Base-by-base conservation (phyloP, 2,329 filamentous ascomycete species). In the Trichoderma hamatum region DNA sequence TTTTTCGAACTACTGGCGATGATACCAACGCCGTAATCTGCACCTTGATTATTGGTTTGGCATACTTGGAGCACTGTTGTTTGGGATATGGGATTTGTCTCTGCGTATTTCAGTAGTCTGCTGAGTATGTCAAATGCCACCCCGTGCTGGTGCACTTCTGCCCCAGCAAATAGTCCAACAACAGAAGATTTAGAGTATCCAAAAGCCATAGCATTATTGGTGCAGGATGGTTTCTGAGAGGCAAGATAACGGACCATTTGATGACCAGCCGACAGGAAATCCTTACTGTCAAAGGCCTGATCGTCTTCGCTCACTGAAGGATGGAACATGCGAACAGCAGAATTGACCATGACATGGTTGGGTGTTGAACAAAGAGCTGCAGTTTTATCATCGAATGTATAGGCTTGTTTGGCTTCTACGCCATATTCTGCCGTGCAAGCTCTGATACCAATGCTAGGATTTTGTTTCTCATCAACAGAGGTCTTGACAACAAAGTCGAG, bases 51-150 rank as follows among this genome's bases (percentile, higher is more conserved):
- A 52, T 72, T 63, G 6, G 67, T 58, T 19, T 71, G 72, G 67
- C 76, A 78, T 19, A 78, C 72, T 67, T 79, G 75, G 62, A 78
- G 73, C n/a, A 74, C 69, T 6, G 69, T 70, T 6, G 63, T 71
- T n/a, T 49, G 49, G 7, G 71, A 69, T 28, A 70, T 14, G 5
- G 62, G 49, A 54, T 51, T 71, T 13, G 63, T 19, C 43, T 71
- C 59, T 26, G 59, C 68, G 16, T 70, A 34, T 11, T 63, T 61
- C 24, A 73, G 65, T 19, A 73, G 67, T 24, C 46, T 63, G 26
- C 73, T 43, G n/a, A 72, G 56, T 13, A 73, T 36, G 16, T 69
- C 58, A 28, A 67, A 30, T 7, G 70, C 67, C 16, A 72, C 58
- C 36, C 72, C 70, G 60, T 74, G 68, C 56, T 74, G 69, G 36